A percentile compares a stretch with the other conserved stretches of the same genome.
Conservation (phyloP, 139 green algal genomes). For the Coccomyxa sp. region DNA sequence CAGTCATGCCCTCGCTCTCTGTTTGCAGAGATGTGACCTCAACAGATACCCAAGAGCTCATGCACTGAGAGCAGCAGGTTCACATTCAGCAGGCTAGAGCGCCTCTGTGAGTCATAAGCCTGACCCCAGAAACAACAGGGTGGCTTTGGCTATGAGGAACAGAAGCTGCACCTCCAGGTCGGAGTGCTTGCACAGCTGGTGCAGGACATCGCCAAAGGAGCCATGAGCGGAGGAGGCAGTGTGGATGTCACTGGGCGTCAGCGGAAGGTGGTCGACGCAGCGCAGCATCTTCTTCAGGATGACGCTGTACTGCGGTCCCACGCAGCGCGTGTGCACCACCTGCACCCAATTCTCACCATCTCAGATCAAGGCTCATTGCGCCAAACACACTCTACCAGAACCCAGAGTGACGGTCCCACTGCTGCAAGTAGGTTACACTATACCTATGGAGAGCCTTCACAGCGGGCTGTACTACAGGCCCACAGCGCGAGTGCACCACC, state of each 20-base stretch:
- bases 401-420: not conserved
- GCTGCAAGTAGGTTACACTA: too few relatives aligned
- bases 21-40: too few relatives aligned
- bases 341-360: not conserved
- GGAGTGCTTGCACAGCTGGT: conserved; percentile 39
- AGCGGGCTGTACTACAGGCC: too few relatives aligned
- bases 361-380: too few relatives aligned
- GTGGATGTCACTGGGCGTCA: conserved; percentile 64
- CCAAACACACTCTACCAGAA: not conserved
- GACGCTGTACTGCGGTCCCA: conserved; percentile 5
- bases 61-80: too few relatives aligned
- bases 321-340: conserved; percentile 5
- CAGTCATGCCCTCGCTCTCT: too few relatives aligned
- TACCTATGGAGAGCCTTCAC: too few relatives aligned
- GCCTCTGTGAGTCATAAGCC: not conserved
- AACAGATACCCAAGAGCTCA: too few relatives aligned
- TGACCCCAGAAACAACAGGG: not conserved
- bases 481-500: too few relatives aligned
- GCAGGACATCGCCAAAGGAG: conserved; percentile 73
- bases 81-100: too few relatives aligned
- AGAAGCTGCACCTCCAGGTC: conserved; percentile 60
- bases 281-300: conserved; percentile 49
- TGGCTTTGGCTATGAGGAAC: too few relatives aligned
- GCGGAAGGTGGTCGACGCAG: conserved; percentile 60
- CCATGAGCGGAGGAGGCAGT: conserved; percentile 63